A percentile compares a stretch with the other conserved stretches of the same genome.
These are phyloP conservation scores for Xylona heveae DNA, from an alignment of 495 filamentous ascomycete genomes.

Conservation along the genomic window DNA sequence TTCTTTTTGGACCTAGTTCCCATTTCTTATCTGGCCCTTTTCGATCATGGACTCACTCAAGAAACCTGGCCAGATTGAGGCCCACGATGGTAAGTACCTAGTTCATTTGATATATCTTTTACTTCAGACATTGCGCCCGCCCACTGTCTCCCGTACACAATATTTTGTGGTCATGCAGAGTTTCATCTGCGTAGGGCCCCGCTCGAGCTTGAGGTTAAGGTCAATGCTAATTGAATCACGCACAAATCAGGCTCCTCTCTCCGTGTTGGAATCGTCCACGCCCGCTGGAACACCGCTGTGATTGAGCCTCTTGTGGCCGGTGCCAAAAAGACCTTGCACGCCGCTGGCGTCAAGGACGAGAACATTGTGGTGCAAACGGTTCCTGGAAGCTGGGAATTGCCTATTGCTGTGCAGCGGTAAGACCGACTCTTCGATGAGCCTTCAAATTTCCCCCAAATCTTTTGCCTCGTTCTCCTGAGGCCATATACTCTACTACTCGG, in stretches of 20 bases:
- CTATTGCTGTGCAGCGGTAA: slow-evolving; percentile 67
- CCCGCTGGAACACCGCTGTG: slow-evolving; percentile 70
- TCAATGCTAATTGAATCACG: not conserved
- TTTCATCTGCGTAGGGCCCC: too few relatives aligned
- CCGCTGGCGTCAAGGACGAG: slow-evolving; percentile 59
- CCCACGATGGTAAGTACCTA: slow-evolving; percentile 24
- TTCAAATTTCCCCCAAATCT: slow-evolving; percentile 4
- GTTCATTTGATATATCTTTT: slow-evolving; percentile 3
- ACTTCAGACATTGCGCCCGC: slow-evolving; percentile 4
- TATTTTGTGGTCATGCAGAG: slow-evolving; percentile 1
- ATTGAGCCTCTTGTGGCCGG: slow-evolving; percentile 67
- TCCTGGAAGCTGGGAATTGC: slow-evolving; percentile 85
- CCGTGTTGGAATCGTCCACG: slow-evolving; percentile 86
- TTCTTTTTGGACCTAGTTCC: too few relatives aligned
- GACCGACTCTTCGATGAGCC: slow-evolving; percentile 6
- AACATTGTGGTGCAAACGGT: slow-evolving; percentile 82
- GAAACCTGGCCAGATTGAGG: slow-evolving; percentile 33
- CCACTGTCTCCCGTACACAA: slow-evolving; percentile 8
- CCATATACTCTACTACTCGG: not conserved
- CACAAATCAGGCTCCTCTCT: slow-evolving; percentile 43
- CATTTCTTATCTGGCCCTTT: too few relatives aligned
- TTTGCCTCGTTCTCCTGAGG: not conserved
- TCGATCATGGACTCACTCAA: too few relatives aligned
- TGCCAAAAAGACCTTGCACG: slow-evolving; percentile 34
- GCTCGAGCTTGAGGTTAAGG: not conserved